phyloP scores from a whole-genome alignment of 768 basidiomycete species.

The Russula virescens region DNA sequence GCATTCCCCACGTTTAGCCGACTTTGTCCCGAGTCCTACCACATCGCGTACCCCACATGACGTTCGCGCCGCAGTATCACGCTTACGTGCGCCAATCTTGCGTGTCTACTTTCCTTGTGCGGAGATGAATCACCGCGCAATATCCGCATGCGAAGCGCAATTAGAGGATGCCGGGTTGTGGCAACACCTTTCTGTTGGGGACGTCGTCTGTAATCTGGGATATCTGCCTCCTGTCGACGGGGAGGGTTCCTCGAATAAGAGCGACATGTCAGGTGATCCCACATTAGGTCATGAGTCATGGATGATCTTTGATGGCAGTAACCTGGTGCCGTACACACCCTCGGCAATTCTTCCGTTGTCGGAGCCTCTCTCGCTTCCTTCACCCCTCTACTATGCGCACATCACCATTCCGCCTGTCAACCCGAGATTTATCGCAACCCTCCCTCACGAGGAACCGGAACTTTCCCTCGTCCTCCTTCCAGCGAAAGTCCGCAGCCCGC shows the following conservation, averaged over 20 bases:
- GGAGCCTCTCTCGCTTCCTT: constrained; percentile 58
- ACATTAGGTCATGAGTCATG: constrained; percentile 40
- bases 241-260: constrained; percentile 12
- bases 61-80: constrained; percentile 51
- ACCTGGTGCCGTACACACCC: constrained; percentile 56
- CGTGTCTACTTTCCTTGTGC: constrained; percentile 73
- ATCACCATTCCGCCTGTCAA: constrained; percentile 40
- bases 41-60: constrained; percentile 46
- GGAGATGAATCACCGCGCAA: constrained; percentile 41
- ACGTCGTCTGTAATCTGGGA: constrained; percentile 76
- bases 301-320: constrained; percentile 67
- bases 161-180: constrained; percentile 63
- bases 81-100: constrained; percentile 63
- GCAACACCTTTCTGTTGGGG: constrained; percentile 70
- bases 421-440: constrained; percentile 30
- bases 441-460: constrained; percentile 33
- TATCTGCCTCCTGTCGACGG: constrained; percentile 49
- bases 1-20: background rate
- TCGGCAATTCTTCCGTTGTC: constrained; percentile 47
- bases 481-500: constrained; percentile 51
- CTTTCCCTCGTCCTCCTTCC: constrained; percentile 43
- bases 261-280: constrained; percentile 20
- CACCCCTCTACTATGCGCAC: constrained; percentile 73
- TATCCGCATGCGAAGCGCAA: constrained; percentile 61
- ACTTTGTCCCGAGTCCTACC: constrained; percentile 24